These are phyloP conservation scores for Salix suchowensis DNA, from an alignment of 345 rosid species.

Conservation along the genomic window DNA sequence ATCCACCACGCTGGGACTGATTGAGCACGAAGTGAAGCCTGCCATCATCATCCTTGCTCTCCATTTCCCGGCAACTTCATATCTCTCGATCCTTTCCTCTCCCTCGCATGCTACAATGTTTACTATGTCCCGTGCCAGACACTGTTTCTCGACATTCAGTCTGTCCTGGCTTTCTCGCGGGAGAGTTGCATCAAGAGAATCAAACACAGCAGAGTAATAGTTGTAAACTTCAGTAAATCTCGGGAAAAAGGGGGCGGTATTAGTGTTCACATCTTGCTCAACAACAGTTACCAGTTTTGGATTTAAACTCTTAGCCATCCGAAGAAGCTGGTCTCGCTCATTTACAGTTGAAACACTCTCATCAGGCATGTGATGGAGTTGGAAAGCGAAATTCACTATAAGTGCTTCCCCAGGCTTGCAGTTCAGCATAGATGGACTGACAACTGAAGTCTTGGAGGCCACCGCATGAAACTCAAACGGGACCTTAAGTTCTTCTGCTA, in stretches of 20 bases:
- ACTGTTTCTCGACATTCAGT: conserved; percentile 90
- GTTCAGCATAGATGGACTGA: conserved; percentile 67
- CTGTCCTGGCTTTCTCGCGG: conserved; percentile 93
- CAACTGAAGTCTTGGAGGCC: conserved; percentile 62
- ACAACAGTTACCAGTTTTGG: conserved; percentile 93
- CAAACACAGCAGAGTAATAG: conserved; percentile 85
- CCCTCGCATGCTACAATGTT: conserved; percentile 95
- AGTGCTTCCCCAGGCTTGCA: conserved; percentile 67
- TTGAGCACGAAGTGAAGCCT: conserved; percentile 59
- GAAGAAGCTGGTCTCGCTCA: conserved; percentile 85
- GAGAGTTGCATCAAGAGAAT: conserved; percentile 84
- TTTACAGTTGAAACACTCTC: conserved; percentile 93
- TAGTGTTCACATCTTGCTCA: conserved; percentile 90
- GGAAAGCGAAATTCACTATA: conserved; percentile 89
- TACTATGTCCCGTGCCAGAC: conserved; percentile 91
- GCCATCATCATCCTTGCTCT: conserved; percentile 96
- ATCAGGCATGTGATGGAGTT: conserved; percentile 99
- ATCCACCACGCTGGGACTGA: conserved; percentile 50
- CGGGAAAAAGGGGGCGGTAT: conserved; percentile 78
- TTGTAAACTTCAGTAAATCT: conserved; percentile 81
- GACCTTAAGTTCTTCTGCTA: conserved; percentile 57
- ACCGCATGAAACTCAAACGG: conserved; percentile 69
- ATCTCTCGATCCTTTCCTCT: conserved; percentile 87
- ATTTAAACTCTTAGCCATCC: conserved; percentile 76
- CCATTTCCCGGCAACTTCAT: conserved; percentile 93